Evolutionary conservation across 148 eudicot genomes (phyloP).

Genomic region (Silene uniflora): DNA sequence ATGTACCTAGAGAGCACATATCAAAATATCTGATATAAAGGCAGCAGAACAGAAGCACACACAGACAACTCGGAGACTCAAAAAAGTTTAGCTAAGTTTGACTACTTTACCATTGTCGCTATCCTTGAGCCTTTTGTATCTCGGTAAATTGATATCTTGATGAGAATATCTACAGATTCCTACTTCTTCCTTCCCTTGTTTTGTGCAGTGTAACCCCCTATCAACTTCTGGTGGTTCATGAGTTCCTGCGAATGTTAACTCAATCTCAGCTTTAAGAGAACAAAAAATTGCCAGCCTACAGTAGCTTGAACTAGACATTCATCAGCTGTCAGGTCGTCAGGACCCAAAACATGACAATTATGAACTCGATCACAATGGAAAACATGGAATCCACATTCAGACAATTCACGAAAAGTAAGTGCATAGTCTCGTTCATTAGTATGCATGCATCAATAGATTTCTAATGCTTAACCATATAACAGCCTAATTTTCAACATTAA

Average conservation of each 20-base stretch:
- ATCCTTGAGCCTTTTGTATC: conserved; percentile 32
- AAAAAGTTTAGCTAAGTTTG: background rate
- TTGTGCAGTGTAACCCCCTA: background rate
- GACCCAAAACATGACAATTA: background rate
- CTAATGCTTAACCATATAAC: background rate
- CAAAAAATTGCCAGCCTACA: background rate
- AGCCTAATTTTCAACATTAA: background rate
- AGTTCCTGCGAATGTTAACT: conserved; percentile 35
- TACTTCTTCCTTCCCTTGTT: background rate
- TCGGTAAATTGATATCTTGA: conserved; percentile 20
- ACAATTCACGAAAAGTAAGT: background rate
- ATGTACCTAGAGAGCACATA: background rate
- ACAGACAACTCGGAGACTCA: background rate
- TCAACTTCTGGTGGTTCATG: conserved; percentile 32
- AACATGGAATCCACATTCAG: background rate
- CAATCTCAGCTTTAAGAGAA: background rate
- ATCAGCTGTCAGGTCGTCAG: background rate
- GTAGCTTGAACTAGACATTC: background rate
- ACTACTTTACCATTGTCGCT: conserved; percentile 28
- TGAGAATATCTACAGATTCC: conserved; percentile 10
- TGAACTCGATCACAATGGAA: background rate
- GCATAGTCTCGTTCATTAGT: background rate
- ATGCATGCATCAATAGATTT: background rate
- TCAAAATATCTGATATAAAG: background rate
- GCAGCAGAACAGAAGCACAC: background rate